Percentiles rank a stretch among this genome's conserved stretches.
Evolutionary conservation across 1,284 basidiomycete species (phyloP).

Genomic region (Boletus mariae): DNA sequence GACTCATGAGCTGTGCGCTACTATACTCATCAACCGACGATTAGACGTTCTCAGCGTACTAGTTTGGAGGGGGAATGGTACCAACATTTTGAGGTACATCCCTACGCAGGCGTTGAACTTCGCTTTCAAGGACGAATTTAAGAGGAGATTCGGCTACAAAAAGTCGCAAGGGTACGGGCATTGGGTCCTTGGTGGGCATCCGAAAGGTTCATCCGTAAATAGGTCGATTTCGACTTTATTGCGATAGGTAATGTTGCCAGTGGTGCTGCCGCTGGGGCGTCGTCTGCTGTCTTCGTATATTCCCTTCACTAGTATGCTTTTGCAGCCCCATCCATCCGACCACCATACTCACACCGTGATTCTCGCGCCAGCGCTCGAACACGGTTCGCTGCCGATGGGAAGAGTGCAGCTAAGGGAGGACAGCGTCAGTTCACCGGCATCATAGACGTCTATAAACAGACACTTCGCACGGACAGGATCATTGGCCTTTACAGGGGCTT

Average conservation of each 20-base stretch:
- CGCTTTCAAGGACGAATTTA: conserved; percentile 45
- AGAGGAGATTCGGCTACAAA: conserved; percentile 51
- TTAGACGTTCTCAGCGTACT: conserved; percentile 10
- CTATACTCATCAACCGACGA: conserved; percentile 2
- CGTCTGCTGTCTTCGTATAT: conserved; percentile 54
- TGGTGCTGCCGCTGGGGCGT: conserved; percentile 45
- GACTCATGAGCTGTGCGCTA: conserved; percentile 40
- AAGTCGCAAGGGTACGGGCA: conserved; percentile 51
- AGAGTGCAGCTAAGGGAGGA: conserved; percentile 40
- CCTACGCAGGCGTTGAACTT: conserved; percentile 63
- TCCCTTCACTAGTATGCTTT: conserved; percentile 52
- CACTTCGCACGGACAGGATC: conserved; percentile 49
- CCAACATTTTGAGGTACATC: conserved; percentile 65
- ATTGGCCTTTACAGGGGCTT: conserved; percentile 60
- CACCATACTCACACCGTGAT: neutral
- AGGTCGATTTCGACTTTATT: neutral
- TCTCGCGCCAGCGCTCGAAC: conserved; percentile 43
- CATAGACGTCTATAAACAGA: conserved; percentile 50
- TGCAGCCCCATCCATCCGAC: neutral
- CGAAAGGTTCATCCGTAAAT: neutral
- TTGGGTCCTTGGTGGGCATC: conserved; percentile 41
- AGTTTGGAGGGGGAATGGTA: conserved; percentile 63
- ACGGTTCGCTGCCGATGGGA: conserved; percentile 52
- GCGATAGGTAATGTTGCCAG: conserved; percentile 42
- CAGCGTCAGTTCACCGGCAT: conserved; percentile 45